Evolutionary conservation across 202 grass and related monocot genomes (phyloP), one percentile per base, ranked within the genome.

Genomic region (Carex arenaria): DNA sequence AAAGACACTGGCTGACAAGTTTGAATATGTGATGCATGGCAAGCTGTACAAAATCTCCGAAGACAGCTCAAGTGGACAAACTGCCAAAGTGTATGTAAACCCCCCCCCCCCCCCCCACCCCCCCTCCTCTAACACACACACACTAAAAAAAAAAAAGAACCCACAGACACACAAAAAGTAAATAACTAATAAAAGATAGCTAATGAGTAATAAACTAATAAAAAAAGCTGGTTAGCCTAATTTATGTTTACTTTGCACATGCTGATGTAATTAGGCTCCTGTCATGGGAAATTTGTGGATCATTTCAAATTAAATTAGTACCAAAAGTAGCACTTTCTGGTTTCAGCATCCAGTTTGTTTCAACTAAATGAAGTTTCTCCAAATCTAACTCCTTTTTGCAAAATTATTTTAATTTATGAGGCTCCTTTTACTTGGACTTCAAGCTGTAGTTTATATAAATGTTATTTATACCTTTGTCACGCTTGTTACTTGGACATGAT

Each of bases 41-140:
- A 97, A 97, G 63, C 86, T 97, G 47, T 97, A 90, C 85, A 97
- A 91, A 72, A 90, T 97, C 68, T 94, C 94, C 63, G 90, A 94
- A 75, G 94, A 94, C 4, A 71, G 77, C 68, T 85, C 89, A 15
- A 26, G 10, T 52, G 63, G 87, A 34, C 80, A 86, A 77, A 18
- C 69, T 87, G 19, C 84, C 47, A 97, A 92, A 90, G 76, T 89
- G 90, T 92, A 95, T 80, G 80, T 3, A 65, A 23, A 15, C 12
- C 18, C 30, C 28, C 10, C 3, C 40, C 3, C 78, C 71, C n/a
- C 31, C 4, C 72, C 14, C 3, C 0, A 32, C 19, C 7, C 42
- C 28, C 9, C 78, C 54, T 13, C 43, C 4, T 56, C 14, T 0
- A 36, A 40, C 36, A 40, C 36, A 40, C 36, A 40, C 36, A 5